Conservation (phyloP, 2,329 filamentous ascomycete species). For the Achaetomium macrosporum region DNA sequence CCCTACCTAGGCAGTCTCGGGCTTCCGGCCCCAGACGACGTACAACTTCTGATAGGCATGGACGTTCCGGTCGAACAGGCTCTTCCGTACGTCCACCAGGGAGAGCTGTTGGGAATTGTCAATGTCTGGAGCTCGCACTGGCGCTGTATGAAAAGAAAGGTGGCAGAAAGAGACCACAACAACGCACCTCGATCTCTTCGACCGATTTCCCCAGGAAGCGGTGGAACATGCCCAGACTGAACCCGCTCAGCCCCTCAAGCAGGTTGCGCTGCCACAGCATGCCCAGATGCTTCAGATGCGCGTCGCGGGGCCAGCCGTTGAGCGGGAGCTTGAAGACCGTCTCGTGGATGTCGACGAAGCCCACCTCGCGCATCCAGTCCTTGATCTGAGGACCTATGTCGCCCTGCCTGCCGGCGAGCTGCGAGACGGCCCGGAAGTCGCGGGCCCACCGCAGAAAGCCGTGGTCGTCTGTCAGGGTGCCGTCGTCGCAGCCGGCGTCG, state of each 20-base stretch:
- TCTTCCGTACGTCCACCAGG: constrained; percentile 44
- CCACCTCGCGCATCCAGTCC: constrained; percentile 25
- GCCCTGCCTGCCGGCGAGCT: constrained; percentile 19
- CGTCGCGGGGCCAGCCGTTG: constrained; percentile 31
- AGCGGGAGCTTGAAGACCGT: constrained; percentile 29
- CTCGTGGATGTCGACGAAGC: constrained; percentile 30
- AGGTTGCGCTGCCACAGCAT: constrained; percentile 28
- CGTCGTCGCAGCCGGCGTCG: constrained; percentile 25
- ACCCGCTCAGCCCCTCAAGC: constrained; percentile 28
- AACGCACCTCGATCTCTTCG: constrained; percentile 45
- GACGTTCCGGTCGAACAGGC: constrained; percentile 40
- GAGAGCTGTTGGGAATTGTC: constrained; percentile 34
- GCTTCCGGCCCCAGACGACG: constrained; percentile 48
- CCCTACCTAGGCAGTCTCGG: constrained; percentile 24
- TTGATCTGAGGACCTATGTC: constrained; percentile 19
- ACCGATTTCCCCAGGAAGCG: constrained; percentile 36
- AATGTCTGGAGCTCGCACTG: no score
- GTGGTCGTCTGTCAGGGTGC: constrained; percentile 19
- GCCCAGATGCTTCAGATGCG: constrained; percentile 29
- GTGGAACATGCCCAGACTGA: constrained; percentile 27
- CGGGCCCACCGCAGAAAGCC: constrained; percentile 20
- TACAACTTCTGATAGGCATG: constrained; percentile 46
- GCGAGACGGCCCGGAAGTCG: constrained; percentile 20
- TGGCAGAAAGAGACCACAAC: neutral
- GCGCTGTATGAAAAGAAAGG: neutral